Percentiles rank a stretch among this genome's conserved stretches.
phyloP scores from a whole-genome alignment of 2,329 filamentous ascomycete genomes.

The Cladosporium sp. region DNA sequence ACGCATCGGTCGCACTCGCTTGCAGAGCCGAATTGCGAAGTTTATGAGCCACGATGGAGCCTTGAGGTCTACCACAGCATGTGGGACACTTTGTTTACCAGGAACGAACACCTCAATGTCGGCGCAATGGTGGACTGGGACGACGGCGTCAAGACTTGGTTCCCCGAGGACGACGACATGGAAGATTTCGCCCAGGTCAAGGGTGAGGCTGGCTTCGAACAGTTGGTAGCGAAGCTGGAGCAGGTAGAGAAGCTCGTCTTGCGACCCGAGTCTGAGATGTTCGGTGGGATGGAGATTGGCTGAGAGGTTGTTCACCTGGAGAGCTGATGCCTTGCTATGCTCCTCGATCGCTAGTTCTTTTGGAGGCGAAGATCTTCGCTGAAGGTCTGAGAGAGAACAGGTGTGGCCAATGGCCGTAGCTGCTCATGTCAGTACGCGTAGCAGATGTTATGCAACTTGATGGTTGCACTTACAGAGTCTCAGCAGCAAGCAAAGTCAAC shows the following conservation, averaged over 20 bases:
- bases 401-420: not conserved
- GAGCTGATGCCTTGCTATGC: not conserved
- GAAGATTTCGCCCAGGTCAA: conserved; percentile 15
- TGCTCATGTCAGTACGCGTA: not conserved
- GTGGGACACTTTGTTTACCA: conserved; percentile 32
- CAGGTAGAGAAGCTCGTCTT: conserved; percentile 24
- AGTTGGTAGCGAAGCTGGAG: conserved; percentile 32
- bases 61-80: conserved; percentile 31
- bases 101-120: conserved; percentile 32
- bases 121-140: conserved; percentile 32
- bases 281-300: conserved; percentile 14
- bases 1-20: not conserved
- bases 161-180: conserved; percentile 28
- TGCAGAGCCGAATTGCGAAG: conserved; percentile 8
- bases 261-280: conserved; percentile 4
- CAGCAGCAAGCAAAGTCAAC: too few species aligned
- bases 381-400: not conserved
- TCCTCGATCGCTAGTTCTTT: not conserved
- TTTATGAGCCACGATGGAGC: conserved; percentile 33
- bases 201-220: conserved; percentile 28
- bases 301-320: not conserved
- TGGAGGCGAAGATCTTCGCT: not conserved
- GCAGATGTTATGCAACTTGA: not conserved
- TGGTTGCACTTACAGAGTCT: not conserved
- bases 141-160: conserved; percentile 33